Evolutionary conservation across 2,329 filamentous ascomycete species (phyloP), one percentile per base, ranked within the genome.

Genomic region (Nannizziopsis arthrosporioides): DNA sequence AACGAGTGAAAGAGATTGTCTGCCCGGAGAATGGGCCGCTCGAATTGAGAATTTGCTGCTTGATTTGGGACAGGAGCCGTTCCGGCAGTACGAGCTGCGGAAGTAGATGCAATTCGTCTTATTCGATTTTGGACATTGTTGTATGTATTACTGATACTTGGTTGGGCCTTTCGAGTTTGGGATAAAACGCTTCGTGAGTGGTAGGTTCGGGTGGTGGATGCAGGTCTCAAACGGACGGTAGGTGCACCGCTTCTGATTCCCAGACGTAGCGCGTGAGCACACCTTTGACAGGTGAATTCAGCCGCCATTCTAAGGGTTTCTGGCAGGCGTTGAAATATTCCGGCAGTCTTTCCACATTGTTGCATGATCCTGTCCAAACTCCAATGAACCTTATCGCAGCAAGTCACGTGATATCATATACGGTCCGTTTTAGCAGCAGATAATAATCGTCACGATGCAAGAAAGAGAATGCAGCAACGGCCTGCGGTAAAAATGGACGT

Each of bases 1-100:
- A 92, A 94, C 8, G 86, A 80, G 67, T 98, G 90, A 73, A 96
- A 98, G 49, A 98, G 81, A 63, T 95, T 84, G 68, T 93, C 80
- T 44, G 80, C 75, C 54, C 73, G 73, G 19, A 94, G 74, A 42
- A 78, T 64, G 5, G 30, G 59, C 30, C 36, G 44, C 15, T 39
- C 34, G 31, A 36, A 15, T 38, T 47, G 40, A 18, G 46, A 47
- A 35, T 15, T 46, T 6, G 48, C 17, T 11, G 37, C 19, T 39
- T 40, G 54, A 18, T 18, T 41, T 14, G 9, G 19, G 19, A 19
- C 5, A 27, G 42, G 15, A 17, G 22, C 15, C 9, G 44, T 15
- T n/a, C 32, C 32, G 17, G 38, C 15, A 35, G 38, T 30, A 30
- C 51, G 42, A 30, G 47, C 41, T 10, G 18, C 22, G 39, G 48